Base-by-base conservation (phyloP, 1,284 basidiomycete genomes). In the Vanrija pseudolonga region DNA sequence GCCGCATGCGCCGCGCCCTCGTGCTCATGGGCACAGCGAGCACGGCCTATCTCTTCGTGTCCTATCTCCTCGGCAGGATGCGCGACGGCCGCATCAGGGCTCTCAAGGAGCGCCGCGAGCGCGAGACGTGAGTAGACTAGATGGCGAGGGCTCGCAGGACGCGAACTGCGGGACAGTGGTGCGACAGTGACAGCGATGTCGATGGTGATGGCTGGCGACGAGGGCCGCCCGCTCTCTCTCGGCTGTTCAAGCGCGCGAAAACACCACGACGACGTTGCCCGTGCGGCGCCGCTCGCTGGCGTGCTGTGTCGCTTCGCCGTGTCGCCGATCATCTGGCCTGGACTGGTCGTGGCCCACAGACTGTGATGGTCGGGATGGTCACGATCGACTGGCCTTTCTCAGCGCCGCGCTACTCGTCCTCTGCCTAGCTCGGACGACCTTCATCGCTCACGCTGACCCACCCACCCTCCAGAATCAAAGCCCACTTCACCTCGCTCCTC, bases 401-500 rank as follows among this genome's bases (percentile, higher is more conserved):
- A 11, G 26, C 26, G 6, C 26, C 6, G 6, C 26, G 26, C 32
- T 32, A 12, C 8, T 32, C 32, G 32, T 6, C 6, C 3, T 4
- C 32, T 1, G 32, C 32, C 2, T 12, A 12, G 12, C 12, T 32
- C 32, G 14, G 9, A 15, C 32, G 12, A 12, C 32, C 11, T 32
- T 32, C 2, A 1, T 12, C 2, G 26, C 26, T 6, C 7, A 9
- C 20, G 14, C 41, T 22, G 41, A 38, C n/a, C 5, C n/a, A n/a
- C n/a, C n/a, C n/a, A n/a, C n/a, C n/a, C 23, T 1, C 8, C 59
- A 77, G 75, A 28, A 59, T 77, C 47, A 74, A 72, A 57, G 64
- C 67, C 11, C 72, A 76, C 61, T 77, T 75, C 53, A 71, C 69
- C 4, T 68, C 72, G 9, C 60, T 74, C 5, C 56, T 73, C 47